A percentile compares a stretch with the other conserved stretches of the same genome.
Evolutionary conservation across 140 eudicot genomes (phyloP).

Genomic region (Ambrosia hybrid): DNA sequence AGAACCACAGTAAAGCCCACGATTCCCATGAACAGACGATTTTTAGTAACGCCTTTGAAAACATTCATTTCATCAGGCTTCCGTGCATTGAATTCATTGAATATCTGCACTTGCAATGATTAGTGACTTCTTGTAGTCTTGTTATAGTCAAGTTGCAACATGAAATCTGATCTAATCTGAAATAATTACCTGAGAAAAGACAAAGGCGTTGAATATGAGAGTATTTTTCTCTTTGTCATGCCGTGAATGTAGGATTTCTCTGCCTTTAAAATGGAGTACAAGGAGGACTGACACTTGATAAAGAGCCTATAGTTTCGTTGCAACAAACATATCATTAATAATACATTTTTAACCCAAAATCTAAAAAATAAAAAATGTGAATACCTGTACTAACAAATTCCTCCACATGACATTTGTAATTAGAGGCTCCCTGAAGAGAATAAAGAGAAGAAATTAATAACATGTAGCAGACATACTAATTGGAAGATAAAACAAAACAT

Average conservation of each 20-base stretch:
- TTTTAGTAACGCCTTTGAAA: constrained; percentile 73
- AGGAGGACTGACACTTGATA: constrained; percentile 83
- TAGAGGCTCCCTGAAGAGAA: constrained; percentile 71
- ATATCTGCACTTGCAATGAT: constrained; percentile 41
- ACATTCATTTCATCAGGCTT: constrained; percentile 89
- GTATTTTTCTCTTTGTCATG: constrained; percentile 74
- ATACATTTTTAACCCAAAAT: neutral
- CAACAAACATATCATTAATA: neutral
- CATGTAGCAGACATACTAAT: neutral
- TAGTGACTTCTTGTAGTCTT: neutral
- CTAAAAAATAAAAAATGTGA: neutral
- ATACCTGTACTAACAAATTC: constrained; percentile 76
- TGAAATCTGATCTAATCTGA: neutral
- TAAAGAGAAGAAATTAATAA: neutral
- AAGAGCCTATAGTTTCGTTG: constrained; percentile 49
- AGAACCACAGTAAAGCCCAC: constrained; percentile 67
- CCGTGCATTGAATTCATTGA: constrained; percentile 88
- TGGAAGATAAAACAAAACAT: neutral
- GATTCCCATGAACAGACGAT: constrained; percentile 78
- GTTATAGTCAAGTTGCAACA: neutral
- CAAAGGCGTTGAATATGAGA: constrained; percentile 83
- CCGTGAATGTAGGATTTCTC: constrained; percentile 46
- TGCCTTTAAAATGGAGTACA: constrained; percentile 66
- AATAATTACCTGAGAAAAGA: constrained; percentile 67
- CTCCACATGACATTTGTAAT: constrained; percentile 97